phyloP scores from a whole-genome alignment of 139 green algal species.

The Bryopsis sp. region DNA sequence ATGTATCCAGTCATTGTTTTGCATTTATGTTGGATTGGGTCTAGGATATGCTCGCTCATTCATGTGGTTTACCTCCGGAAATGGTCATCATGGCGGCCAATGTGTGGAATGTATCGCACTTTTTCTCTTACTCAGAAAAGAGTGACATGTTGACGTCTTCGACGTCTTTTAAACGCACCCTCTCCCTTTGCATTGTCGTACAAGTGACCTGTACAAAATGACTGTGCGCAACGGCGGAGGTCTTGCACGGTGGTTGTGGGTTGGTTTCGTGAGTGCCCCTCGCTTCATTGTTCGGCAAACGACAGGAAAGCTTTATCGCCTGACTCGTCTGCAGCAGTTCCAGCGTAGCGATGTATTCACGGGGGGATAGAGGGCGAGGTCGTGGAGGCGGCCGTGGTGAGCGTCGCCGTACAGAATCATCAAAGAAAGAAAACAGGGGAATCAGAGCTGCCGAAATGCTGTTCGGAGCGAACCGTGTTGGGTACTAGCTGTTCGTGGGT shows the following conservation, averaged over 20 bases:
- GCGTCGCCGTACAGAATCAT: neutral
- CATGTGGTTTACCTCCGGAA: too few relatives aligned
- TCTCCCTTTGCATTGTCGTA: too few relatives aligned
- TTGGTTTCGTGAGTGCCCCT: neutral
- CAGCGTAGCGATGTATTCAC: neutral
- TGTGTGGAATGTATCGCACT: too few relatives aligned
- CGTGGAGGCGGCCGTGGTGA: neutral
- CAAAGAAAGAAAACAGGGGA: neutral
- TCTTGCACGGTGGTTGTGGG: neutral
- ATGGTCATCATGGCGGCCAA: too few relatives aligned
- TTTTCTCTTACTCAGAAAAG: too few relatives aligned
- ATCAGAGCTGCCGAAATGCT: neutral
- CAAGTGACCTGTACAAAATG: too few relatives aligned
- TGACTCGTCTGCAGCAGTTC: neutral
- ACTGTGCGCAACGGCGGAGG: too few relatives aligned
- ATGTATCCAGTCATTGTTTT: too few relatives aligned
- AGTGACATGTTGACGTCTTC: too few relatives aligned
- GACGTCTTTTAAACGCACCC: too few relatives aligned
- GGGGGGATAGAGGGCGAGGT: neutral
- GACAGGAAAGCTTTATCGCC: neutral
- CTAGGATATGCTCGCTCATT: too few relatives aligned
- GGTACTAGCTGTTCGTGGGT: neutral
- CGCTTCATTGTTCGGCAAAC: neutral
- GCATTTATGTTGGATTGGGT: too few relatives aligned
- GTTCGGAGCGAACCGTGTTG: neutral